These are phyloP conservation scores for Lachancea lanzarotensis DNA, from an alignment of 805 yeast species.

Conservation along the genomic window DNA sequence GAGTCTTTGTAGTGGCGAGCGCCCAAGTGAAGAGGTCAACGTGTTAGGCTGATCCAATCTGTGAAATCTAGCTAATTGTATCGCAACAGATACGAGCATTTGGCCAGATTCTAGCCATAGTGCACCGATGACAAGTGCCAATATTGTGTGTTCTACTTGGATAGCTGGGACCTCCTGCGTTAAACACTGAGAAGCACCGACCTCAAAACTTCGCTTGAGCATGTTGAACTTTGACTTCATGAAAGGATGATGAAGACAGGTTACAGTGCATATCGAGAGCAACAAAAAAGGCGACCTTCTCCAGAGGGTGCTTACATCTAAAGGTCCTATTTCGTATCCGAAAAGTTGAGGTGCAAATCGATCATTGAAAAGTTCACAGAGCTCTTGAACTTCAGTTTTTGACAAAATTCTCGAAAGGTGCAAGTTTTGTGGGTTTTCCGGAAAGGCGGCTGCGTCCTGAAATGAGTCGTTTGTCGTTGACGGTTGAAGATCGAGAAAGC, in stretches of 20 bases:
- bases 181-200: conserved; percentile 30
- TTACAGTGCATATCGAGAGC: conserved; percentile 53
- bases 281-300: conserved; percentile 49
- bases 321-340: conserved; percentile 53
- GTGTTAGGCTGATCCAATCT: conserved; percentile 11
- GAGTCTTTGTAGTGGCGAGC: conserved; percentile 45
- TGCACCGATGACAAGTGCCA: conserved; percentile 58
- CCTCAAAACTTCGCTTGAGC: conserved; percentile 31
- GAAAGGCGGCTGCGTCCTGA: neutral
- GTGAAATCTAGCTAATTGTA: conserved; percentile 51
- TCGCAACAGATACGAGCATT: conserved; percentile 59
- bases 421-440: conserved; percentile 27
- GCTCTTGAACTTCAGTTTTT: conserved; percentile 34
- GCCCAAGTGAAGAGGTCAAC: conserved; percentile 17
- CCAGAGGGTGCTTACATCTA: conserved; percentile 47
- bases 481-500: neutral
- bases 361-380: conserved; percentile 46
- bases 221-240: conserved; percentile 8
- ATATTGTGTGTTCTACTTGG: conserved; percentile 48
- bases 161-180: conserved; percentile 33
- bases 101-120: conserved; percentile 63
- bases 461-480: neutral
- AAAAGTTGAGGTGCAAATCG: conserved; percentile 58
- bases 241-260: conserved; percentile 53
- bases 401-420: conserved; percentile 30